These are phyloP conservation scores for Melanogaster broomeanus DNA, from an alignment of 768 basidiomycete genomes.

Conservation along the genomic window DNA sequence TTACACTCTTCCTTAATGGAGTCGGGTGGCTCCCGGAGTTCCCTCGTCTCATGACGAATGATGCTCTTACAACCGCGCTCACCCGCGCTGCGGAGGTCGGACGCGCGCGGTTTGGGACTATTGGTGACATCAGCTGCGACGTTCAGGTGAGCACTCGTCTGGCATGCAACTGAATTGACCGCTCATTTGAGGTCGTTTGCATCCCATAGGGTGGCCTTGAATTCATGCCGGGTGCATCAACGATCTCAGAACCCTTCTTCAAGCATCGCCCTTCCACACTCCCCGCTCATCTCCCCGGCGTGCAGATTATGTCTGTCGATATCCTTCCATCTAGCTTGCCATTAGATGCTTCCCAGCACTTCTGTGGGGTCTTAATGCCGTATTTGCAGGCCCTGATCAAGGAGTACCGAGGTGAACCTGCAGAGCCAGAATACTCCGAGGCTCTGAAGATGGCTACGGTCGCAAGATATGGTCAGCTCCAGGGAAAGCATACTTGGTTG, in stretches of 20 bases:
- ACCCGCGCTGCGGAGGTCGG: constrained; percentile 49
- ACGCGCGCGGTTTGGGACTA: constrained; percentile 60
- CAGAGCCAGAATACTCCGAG: constrained; percentile 30
- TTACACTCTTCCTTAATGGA: constrained; percentile 85
- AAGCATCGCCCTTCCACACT: constrained; percentile 44
- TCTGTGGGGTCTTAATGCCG: constrained; percentile 64
- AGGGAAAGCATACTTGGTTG: constrained; percentile 59
- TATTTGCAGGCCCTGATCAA: constrained; percentile 64
- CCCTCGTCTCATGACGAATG: constrained; percentile 77
- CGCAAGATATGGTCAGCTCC: constrained; percentile 57
- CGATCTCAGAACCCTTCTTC: constrained; percentile 76
- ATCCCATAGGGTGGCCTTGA: constrained; percentile 72
- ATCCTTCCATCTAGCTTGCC: constrained; percentile 88
- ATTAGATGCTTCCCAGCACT: constrained; percentile 76
- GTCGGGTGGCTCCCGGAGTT: constrained; percentile 79
- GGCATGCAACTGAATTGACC: neutral
- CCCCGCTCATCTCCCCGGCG: constrained; percentile 49
- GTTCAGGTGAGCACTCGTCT: constrained; percentile 54
- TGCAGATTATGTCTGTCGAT: constrained; percentile 86
- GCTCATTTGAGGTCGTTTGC: neutral
- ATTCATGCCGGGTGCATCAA: constrained; percentile 76
- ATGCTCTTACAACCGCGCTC: constrained; percentile 55
- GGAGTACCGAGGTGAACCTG: constrained; percentile 34
- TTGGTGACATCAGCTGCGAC: constrained; percentile 92
- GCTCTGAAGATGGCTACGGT: constrained; percentile 76